Conservation (phyloP, 306 rosid species). For the Casuarina cunninghamiana region DNA sequence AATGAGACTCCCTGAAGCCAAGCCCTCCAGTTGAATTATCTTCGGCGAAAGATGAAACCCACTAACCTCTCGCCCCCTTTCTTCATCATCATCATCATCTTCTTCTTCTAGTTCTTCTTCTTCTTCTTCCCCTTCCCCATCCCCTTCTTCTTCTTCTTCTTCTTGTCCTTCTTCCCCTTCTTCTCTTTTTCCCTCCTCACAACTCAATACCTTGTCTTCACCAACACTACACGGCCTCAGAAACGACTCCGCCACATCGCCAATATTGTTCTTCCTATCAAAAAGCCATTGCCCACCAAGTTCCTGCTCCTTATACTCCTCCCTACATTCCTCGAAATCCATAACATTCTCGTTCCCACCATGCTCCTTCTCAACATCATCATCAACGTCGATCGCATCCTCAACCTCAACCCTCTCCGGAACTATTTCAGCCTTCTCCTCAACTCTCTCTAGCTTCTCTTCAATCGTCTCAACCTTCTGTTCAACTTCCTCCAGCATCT, state of each 20-base stretch:
- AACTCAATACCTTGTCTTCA: conserved; percentile 37
- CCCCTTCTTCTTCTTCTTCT: conserved; percentile 36
- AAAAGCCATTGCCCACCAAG: conserved; percentile 57
- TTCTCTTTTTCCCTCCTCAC: conserved; percentile 37
- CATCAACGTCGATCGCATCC: not conserved
- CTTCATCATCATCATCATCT: conserved; percentile 18
- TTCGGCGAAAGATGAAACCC: conserved; percentile 60
- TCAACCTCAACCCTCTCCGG: not conserved
- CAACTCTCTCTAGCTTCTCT: not conserved
- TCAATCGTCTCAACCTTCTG: not conserved
- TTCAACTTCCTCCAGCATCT: not conserved
- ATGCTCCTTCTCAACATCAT: conserved; percentile 28
- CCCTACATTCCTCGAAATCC: conserved; percentile 60
- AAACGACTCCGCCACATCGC: conserved; percentile 37
- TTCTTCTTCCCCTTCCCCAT: conserved; percentile 26
- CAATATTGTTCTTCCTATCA: conserved; percentile 38
- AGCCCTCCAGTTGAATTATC: conserved; percentile 57
- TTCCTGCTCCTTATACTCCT: conserved; percentile 21
- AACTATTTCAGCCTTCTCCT: conserved; percentile 16
- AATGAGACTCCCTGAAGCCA: conserved; percentile 58
- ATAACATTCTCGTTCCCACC: conserved; percentile 44
- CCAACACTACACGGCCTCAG: conserved; percentile 52
- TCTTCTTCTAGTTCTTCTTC: conserved; percentile 38
- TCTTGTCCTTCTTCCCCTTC: conserved; percentile 11
- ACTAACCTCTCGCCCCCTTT: conserved; percentile 43